These are phyloP conservation scores for Ophiostoma montium DNA, from an alignment of 2,329 filamentous ascomycete species.

Conservation along the genomic window DNA sequence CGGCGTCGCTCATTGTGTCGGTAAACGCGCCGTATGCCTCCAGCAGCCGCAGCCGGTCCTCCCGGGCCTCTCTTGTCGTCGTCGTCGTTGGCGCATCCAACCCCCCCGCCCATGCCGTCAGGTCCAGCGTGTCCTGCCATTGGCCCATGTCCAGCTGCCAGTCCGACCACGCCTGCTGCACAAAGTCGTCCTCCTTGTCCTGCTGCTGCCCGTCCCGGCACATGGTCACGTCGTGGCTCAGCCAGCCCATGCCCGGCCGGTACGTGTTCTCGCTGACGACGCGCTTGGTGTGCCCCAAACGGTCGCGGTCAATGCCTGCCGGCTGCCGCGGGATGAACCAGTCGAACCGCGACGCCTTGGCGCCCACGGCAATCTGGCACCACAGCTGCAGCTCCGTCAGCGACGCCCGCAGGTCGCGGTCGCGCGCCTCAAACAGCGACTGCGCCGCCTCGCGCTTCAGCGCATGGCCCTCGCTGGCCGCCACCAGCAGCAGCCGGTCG, in stretches of 20 bases:
- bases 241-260: constrained; percentile 60
- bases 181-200: constrained; percentile 43
- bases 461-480: constrained; percentile 79
- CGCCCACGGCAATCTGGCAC: constrained; percentile 93
- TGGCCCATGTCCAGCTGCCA: constrained; percentile 53
- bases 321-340: constrained; percentile 80
- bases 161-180: constrained; percentile 50
- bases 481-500: constrained; percentile 69
- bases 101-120: constrained; percentile 25
- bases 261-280: constrained; percentile 77
- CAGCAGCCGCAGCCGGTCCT: constrained; percentile 24
- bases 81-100: constrained; percentile 10
- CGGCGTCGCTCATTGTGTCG: constrained; percentile 50
- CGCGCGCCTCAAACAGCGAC: constrained; percentile 54
- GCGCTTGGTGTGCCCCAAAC: constrained; percentile 52
- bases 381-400: constrained; percentile 83
- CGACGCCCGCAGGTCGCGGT: constrained; percentile 62
- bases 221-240: constrained; percentile 45
- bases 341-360: constrained; percentile 71
- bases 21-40: constrained; percentile 38
- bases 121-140: constrained; percentile 31
- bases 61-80: too few species aligned
- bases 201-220: constrained; percentile 7
- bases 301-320: constrained; percentile 53
- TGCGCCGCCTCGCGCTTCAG: constrained; percentile 53